Evolutionary conservation across 148 eudicot genomes (phyloP).

Genomic region (Fallopia convolvulus): DNA sequence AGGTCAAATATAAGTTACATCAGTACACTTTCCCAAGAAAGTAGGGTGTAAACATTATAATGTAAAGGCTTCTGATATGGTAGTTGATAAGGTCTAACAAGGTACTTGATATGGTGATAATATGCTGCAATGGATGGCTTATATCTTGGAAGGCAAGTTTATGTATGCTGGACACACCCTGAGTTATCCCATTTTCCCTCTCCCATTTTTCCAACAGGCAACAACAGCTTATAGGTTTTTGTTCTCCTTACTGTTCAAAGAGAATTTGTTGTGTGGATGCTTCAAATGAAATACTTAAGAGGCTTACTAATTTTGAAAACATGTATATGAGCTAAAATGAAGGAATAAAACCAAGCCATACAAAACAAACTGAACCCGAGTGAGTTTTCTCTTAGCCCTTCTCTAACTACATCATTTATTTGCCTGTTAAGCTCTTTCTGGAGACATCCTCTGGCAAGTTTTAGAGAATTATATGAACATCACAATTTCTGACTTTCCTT

Average conservation of each 20-base stretch:
- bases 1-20: too few relatives aligned
- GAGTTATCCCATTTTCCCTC: not conserved
- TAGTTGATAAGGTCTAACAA: not conserved
- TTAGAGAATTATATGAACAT: too few relatives aligned
- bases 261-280: not conserved
- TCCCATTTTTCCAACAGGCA: not conserved
- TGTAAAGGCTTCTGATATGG: not conserved
- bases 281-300: not conserved
- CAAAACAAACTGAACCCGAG: not conserved
- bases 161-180: not conserved
- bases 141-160: not conserved
- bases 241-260: not conserved
- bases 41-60: not conserved
- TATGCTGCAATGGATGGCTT: not conserved
- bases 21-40: not conserved
- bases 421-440: not conserved
- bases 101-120: not conserved
- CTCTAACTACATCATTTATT: not conserved
- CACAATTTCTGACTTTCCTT: too few relatives aligned
- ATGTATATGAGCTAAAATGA: not conserved
- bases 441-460: not conserved
- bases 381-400: not conserved
- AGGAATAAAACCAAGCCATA: not conserved
- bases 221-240: too few relatives aligned
- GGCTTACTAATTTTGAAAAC: not conserved